Base-by-base conservation (phyloP, 192 early-diverging fungal species). In the Radiomyces spectabilis region DNA sequence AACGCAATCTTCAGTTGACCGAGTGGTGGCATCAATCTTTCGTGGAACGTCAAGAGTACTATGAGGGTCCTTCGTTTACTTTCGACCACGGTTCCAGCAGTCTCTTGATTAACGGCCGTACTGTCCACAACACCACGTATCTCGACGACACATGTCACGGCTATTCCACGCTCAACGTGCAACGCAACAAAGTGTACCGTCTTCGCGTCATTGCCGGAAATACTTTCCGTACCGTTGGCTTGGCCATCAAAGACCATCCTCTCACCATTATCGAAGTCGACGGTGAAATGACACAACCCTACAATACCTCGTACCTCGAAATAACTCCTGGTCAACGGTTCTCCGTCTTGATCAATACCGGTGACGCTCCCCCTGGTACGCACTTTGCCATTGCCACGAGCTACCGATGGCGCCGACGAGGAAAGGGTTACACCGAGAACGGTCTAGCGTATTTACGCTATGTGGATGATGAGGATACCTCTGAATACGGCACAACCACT, bases 241-340 rank as follows among this genome's bases (percentile, higher is more conserved):
- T 79, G 4, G 48, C 40, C 10, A 73, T 79, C 24, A 71, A 72
- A 29, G 69, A 64, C 15, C 76, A 78, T 51, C 43, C 51, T n/a
- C 29, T 78, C 46, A 66, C 66, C 3, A 66, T 78, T 15, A 63
- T 78, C 33, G 76, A 78, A 43, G 68, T 68, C 13, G 77, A 79
- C 45, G 77, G 77, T 16, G 54, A 68, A 13, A 27, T 44, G 7
- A 67, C 72, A 1, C 25, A 79, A 16, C 72, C 67, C 2, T 59
- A 71, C 31, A 29, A 45, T 13, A 55, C 66, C 7, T 51, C 75
- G n/a, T 48, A 47, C 18, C 4, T 78, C 12, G 45, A 66, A 19
- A 26, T 79, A 3, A 53, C 60, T 59, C 46, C 74, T 15, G 68
- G 65, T 16, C 71, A 78, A 41, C 39, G 77, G 27, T 77, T 73